Conservation (phyloP, 1,284 basidiomycete genomes). For the Trametes polyzona region DNA sequence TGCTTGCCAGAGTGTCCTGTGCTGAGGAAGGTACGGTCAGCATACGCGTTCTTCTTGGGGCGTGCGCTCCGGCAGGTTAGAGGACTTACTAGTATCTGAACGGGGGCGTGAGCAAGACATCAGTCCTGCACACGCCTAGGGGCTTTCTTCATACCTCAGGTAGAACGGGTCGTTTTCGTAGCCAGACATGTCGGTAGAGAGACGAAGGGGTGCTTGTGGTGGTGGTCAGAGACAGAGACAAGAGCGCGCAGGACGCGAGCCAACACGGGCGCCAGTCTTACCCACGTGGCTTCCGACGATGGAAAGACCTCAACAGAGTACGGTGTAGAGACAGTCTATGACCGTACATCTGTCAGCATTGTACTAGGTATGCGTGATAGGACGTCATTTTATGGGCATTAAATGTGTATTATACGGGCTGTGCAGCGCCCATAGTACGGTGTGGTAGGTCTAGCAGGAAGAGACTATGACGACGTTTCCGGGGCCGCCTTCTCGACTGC, state of each 20-base stretch:
- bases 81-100: conserved; percentile 81
- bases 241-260: background rate
- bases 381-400: too few species aligned
- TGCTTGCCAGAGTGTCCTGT: conserved; percentile 96
- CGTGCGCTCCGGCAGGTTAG: background rate
- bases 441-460: too few species aligned
- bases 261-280: background rate
- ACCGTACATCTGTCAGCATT: too few species aligned
- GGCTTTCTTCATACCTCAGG: conserved; percentile 62
- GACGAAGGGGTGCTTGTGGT: background rate
- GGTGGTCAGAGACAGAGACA: conserved; percentile 9
- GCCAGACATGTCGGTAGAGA: conserved; percentile 47
- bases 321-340: too few species aligned
- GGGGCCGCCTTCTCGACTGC: conserved; percentile 7
- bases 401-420: background rate
- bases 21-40: conserved; percentile 50
- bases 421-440: background rate
- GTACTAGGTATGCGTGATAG: too few species aligned
- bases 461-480: background rate
- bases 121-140: conserved; percentile 36
- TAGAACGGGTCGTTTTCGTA: conserved; percentile 79
- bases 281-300: background rate
- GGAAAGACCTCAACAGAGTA: too few species aligned
- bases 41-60: background rate
- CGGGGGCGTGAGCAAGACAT: conserved; percentile 34